phyloP scores from a whole-genome alignment of 108 stramenopile species.

The Mediolabrus comicus region DNA sequence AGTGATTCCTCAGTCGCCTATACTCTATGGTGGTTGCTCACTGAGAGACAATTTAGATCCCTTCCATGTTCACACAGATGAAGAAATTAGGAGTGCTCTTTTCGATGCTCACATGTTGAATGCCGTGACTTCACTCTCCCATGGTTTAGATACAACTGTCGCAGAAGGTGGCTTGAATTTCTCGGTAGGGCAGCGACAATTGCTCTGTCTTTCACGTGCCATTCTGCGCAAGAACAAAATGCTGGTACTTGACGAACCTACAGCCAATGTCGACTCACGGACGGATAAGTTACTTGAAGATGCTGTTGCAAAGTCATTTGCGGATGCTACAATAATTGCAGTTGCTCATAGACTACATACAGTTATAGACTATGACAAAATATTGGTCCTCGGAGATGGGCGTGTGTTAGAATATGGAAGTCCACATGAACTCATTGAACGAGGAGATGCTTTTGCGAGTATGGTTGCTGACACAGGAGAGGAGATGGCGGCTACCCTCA shows the following conservation, averaged over 20 bases:
- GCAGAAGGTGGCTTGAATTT: conserved; percentile 93
- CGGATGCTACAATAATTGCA: conserved; percentile 81
- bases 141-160: conserved; percentile 71
- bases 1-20: conserved; percentile 94
- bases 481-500: conserved; percentile 42
- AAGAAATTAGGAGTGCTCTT: conserved; percentile 55
- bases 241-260: conserved; percentile 91
- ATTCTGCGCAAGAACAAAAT: conserved; percentile 79
- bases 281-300: conserved; percentile 89
- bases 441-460: conserved; percentile 33
- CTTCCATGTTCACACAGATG: conserved; percentile 55
- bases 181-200: conserved; percentile 90
- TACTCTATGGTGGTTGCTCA: conserved; percentile 89
- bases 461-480: conserved; percentile 62
- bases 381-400: conserved; percentile 91
- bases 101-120: conserved; percentile 72
- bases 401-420: conserved; percentile 84
- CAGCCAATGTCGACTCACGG: conserved; percentile 83
- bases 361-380: conserved; percentile 86
- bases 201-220: conserved; percentile 93
- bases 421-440: conserved; percentile 69
- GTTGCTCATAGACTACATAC: conserved; percentile 96
- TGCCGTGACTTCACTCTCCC: conserved; percentile 59
- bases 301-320: conserved; percentile 66
- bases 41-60: conserved; percentile 96